Conservation (phyloP, 2,329 filamentous ascomycete species). For the Botryotinia calthae region DNA sequence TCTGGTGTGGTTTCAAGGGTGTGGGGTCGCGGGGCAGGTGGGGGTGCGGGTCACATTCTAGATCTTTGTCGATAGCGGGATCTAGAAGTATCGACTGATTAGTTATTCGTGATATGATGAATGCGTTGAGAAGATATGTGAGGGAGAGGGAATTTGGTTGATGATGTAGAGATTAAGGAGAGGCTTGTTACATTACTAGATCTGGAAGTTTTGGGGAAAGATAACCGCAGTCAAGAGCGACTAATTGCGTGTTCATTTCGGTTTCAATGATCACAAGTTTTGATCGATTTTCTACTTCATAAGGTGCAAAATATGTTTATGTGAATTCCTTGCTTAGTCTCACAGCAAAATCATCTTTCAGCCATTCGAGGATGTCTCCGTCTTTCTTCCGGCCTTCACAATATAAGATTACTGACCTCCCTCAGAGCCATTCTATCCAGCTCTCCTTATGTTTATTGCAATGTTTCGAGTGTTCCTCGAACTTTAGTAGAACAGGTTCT, state of each 20-base stretch:
- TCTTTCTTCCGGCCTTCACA: too few species aligned
- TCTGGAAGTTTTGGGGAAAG: background rate
- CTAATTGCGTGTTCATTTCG: too few species aligned
- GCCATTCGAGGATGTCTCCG: too few species aligned
- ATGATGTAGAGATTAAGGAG: background rate
- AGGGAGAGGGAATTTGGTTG: background rate
- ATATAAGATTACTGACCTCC: too few species aligned
- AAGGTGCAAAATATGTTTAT: too few species aligned
- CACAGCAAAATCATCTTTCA: too few species aligned
- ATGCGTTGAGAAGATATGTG: background rate
- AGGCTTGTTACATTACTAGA: background rate
- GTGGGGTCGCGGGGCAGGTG: background rate
- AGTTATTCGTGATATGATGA: background rate
- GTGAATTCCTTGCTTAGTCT: too few species aligned
- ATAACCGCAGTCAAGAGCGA: background rate
- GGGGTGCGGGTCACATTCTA: background rate
- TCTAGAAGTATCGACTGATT: background rate
- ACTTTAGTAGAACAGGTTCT: accelerated
- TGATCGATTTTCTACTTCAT: too few species aligned
- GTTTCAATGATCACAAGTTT: too few species aligned
- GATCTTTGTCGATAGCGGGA: background rate
- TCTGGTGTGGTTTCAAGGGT: too few species aligned
- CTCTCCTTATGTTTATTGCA: background rate
- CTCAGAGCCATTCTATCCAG: background rate
- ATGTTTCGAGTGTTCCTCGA: background rate